phyloP scores from a whole-genome alignment of 169 alveolate genomes.

The Eimeria maxima region DNA sequence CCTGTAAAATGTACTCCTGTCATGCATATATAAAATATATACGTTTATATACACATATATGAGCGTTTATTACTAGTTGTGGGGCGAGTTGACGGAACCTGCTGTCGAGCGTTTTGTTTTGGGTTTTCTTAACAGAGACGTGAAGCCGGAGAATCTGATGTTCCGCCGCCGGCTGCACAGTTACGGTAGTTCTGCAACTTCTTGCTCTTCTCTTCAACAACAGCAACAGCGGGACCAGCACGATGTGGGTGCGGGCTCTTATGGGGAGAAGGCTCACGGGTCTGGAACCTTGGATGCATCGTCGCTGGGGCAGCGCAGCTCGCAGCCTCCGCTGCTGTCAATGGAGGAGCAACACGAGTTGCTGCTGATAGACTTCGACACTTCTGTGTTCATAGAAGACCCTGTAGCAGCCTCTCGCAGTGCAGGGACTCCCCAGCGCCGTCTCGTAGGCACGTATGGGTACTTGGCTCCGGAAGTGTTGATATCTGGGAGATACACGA shows the following conservation, averaged over 20 bases:
- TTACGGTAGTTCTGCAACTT: constrained; percentile 53
- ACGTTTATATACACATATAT: background rate
- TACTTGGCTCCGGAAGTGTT: constrained; percentile 88
- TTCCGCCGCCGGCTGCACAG: constrained; percentile 83
- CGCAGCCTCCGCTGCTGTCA: background rate
- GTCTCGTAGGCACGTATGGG: constrained; percentile 88
- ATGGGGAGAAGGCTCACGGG: background rate
- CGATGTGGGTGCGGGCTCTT: background rate
- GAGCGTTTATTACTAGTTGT: too few species aligned
- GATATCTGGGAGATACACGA: constrained; percentile 88
- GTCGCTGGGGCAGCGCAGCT: background rate
- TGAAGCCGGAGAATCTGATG: constrained; percentile 89
- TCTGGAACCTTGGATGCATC: background rate
- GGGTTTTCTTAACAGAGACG: constrained; percentile 82
- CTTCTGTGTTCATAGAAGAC: constrained; percentile 84
- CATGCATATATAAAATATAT: too few species aligned
- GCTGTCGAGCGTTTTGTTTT: too few species aligned
- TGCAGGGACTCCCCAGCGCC: too few species aligned
- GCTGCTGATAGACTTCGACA: constrained; percentile 88
- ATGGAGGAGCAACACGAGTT: constrained; percentile 84
- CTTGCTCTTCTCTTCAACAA: constrained; percentile 6
- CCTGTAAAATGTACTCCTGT: too few species aligned
- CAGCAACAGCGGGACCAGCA: background rate
- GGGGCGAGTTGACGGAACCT: too few species aligned
- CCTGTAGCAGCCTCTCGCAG: constrained; percentile 60